A percentile compares a stretch with the other conserved stretches of the same genome.
These are phyloP conservation scores for Mycena galericulata DNA, from an alignment of 768 basidiomycete species.

Conservation along the genomic window DNA sequence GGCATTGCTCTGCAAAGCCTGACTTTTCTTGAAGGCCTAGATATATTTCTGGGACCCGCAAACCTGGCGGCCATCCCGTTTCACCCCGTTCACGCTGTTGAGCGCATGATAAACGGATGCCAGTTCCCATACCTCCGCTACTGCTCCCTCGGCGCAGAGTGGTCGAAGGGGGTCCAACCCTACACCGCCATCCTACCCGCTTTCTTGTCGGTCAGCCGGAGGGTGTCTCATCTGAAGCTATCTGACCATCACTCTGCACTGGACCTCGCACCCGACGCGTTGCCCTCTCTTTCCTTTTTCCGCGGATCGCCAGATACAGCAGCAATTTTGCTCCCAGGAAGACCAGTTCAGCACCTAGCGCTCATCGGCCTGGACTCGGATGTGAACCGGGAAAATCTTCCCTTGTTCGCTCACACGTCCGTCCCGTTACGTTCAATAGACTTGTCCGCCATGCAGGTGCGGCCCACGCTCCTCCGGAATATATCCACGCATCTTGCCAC, in stretches of 20 bases:
- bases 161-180: slow-evolving; percentile 54
- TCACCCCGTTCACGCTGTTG: slow-evolving; percentile 56
- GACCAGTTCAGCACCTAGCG: slow-evolving; percentile 67
- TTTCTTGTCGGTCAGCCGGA: slow-evolving; percentile 57
- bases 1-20: slow-evolving; percentile 51
- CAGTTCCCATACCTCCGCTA: slow-evolving; percentile 55
- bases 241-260: slow-evolving; percentile 59
- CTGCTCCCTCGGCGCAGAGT: slow-evolving; percentile 60
- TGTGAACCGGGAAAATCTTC: slow-evolving; percentile 64
- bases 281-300: slow-evolving; percentile 66
- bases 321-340: slow-evolving; percentile 68
- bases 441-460: slow-evolving; percentile 69
- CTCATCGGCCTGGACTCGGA: slow-evolving; percentile 69
- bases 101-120: slow-evolving; percentile 54
- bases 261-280: slow-evolving; percentile 53
- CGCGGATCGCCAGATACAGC: slow-evolving; percentile 72
- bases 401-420: slow-evolving; percentile 59
- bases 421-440: slow-evolving; percentile 66
- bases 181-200: slow-evolving; percentile 53
- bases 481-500: slow-evolving; percentile 63
- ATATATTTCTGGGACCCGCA: slow-evolving; percentile 63
- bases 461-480: slow-evolving; percentile 67
- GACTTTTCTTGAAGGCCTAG: slow-evolving; percentile 63
- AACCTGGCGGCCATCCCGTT: slow-evolving; percentile 44
- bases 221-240: slow-evolving; percentile 59